Percentiles rank a stretch among this genome's conserved stretches.
phyloP scores from a whole-genome alignment of 371 early-diverging fungal species.

The Syncephalastrum sp. region DNA sequence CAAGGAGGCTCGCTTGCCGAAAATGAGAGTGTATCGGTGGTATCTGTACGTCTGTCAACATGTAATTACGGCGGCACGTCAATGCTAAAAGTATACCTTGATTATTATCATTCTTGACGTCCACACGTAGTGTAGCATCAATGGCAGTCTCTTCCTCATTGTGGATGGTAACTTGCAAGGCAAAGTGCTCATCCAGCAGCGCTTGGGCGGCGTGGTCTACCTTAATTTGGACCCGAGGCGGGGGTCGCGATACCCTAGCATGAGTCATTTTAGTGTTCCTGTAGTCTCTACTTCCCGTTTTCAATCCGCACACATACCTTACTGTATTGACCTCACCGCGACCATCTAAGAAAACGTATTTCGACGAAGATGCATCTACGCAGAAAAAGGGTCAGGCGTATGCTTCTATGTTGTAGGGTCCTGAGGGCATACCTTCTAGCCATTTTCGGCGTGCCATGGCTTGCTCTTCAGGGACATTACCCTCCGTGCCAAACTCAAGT shows the following conservation, averaged over 20 bases:
- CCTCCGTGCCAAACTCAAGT: conserved; percentile 45
- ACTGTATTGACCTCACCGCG: conserved; percentile 53
- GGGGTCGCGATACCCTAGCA: conserved; percentile 59
- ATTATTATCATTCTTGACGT: conserved; percentile 37
- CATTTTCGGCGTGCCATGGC: conserved; percentile 41
- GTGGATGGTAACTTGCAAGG: conserved; percentile 54
- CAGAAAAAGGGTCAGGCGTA: neutral
- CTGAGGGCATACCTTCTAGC: conserved; percentile 18
- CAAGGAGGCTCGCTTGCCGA: too few relatives aligned
- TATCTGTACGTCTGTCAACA: too few relatives aligned
- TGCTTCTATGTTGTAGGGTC: conserved; percentile 6
- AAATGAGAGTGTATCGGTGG: too few relatives aligned
- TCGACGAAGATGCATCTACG: conserved; percentile 8
- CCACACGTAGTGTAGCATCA: conserved; percentile 44
- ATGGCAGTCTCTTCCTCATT: conserved; percentile 62
- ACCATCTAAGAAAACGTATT: conserved; percentile 50
- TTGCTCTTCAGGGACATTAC: conserved; percentile 23
- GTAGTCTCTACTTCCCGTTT: neutral
- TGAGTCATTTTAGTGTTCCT: neutral
- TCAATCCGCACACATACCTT: conserved; percentile 26
- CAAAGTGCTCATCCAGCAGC: conserved; percentile 68
- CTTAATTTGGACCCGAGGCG: conserved; percentile 63
- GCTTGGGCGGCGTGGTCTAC: conserved; percentile 60
- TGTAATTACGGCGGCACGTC: too few relatives aligned
- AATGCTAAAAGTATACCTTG: too few relatives aligned